Base-by-base conservation (phyloP, 768 basidiomycete genomes). In the Kwoniella botswanensis region DNA sequence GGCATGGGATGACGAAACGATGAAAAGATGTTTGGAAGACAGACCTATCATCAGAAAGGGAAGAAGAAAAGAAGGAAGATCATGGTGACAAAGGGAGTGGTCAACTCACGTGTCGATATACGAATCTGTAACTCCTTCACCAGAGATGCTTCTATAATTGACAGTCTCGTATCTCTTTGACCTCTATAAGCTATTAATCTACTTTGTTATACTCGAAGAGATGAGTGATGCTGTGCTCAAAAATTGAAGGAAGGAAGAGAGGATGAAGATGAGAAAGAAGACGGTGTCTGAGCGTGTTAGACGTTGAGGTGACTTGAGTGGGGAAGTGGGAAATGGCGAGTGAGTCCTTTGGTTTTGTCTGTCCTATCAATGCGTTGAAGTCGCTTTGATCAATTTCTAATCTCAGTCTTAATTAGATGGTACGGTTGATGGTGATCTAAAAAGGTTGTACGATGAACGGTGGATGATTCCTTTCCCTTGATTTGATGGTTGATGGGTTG, bases 81-180 rank as follows among this genome's bases (percentile, higher is more conserved):
- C 35, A 35, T 35, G 35, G 6, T 13, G n/a, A 17, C 42, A 61
- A 44, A 61, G 59, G 59, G 46, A n/a, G 43, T 21, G 41, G 46
- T 61, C 18, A 2, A 61, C 59, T 61, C 59, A 61, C 59, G 42
- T 61, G 42, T 61, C n/a, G 35, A 15, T 50, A 50, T 50, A 50
- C 46, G 46, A 50, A 15, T 4, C 13, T 15, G 15, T 4, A 18
- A 15, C 12, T 50, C 46, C 10, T 50, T 18, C 3, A 50, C 13
- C 46, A 13, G 18, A 18, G 46, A 50, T 17, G 18, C 12, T 50
- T 13, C 17, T 50, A 3, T 17, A 4, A 35, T 35, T 35, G 6
- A 35, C 35, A 35, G 35, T 7, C 35, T 35, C 7, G 35, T 35
- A 35, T 35, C 35, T 35, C 35, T 35, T 35, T 9, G 7, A 35